Conservation (phyloP, 2,329 filamentous ascomycete genomes). For the Hypoxylon sp. region DNA sequence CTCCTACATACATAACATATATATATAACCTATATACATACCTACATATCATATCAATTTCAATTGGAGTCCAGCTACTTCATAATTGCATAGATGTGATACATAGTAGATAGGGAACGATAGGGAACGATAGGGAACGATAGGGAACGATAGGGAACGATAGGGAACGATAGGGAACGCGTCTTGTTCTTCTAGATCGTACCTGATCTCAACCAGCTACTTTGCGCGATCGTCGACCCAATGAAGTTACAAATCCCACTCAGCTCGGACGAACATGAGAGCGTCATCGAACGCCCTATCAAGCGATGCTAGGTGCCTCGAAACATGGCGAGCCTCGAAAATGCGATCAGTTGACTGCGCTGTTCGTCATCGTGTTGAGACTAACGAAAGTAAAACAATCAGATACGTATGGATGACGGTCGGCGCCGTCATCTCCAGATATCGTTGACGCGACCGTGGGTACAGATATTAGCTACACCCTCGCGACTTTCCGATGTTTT, state of each 20-base stretch:
- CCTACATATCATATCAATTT: too few relatives aligned
- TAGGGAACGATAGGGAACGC: too few relatives aligned
- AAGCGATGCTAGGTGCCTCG: background rate
- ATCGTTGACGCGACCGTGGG: conserved; percentile 26
- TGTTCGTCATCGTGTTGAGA: conserved; percentile 21
- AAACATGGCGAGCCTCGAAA: background rate
- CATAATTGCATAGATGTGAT: background rate
- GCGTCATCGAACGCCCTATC: conserved; percentile 15
- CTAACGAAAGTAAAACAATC: conserved; percentile 18
- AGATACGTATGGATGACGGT: conserved; percentile 34
- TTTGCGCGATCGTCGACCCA: background rate
- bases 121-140: too few relatives aligned
- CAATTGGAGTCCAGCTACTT: too few relatives aligned
- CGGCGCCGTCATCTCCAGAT: conserved; percentile 13
- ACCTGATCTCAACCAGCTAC: background rate
- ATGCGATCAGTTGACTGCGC: conserved; percentile 4
- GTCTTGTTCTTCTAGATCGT: background rate
- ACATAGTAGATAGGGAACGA: too few relatives aligned
- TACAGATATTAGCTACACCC: conserved; percentile 11
- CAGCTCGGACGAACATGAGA: background rate
- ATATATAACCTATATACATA: too few relatives aligned
- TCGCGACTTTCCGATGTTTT: background rate
- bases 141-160: too few relatives aligned
- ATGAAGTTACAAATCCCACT: background rate
- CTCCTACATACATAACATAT: too few relatives aligned